Evolutionary conservation across 495 filamentous ascomycete genomes (phyloP).

Genomic region (Trichocladium uniseriatum): DNA sequence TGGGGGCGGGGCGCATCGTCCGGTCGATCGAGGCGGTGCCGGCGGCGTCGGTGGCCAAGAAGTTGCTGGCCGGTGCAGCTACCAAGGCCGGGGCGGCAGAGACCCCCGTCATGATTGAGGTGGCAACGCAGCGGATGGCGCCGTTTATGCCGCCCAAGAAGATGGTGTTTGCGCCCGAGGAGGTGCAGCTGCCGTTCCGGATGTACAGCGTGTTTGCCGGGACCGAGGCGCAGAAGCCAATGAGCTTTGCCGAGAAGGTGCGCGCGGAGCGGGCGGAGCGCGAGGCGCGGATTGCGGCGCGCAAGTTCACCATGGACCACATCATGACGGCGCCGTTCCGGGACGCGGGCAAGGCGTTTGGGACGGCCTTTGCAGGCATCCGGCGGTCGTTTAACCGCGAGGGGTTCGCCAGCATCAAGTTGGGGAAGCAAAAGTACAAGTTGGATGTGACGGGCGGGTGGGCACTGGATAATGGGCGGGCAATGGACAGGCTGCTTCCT

Average conservation of each 20-base stretch:
- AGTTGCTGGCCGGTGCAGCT: not conserved
- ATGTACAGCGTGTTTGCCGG: conserved; percentile 21
- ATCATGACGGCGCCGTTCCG: conserved; percentile 44
- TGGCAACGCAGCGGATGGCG: conserved; percentile 27
- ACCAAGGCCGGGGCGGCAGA: not conserved
- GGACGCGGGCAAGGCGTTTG: conserved; percentile 25
- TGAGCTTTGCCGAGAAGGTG: conserved; percentile 19
- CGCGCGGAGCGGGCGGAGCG: conserved; percentile 19
- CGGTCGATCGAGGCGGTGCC: conserved; percentile 32
- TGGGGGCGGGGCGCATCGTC: conserved; percentile 35
- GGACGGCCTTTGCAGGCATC: conserved; percentile 24
- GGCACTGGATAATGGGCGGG: conserved; percentile 42
- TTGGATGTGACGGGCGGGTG: conserved; percentile 42
- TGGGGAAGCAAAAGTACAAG: conserved; percentile 36
- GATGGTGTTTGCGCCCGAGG: conserved; percentile 23
- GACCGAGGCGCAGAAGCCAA: not conserved
- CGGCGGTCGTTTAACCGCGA: conserved; percentile 36
- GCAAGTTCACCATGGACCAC: conserved; percentile 37
- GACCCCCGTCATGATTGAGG: conserved; percentile 28
- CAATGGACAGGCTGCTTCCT: conserved; percentile 39
- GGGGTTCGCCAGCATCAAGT: conserved; percentile 36
- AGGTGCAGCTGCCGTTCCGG: conserved; percentile 31
- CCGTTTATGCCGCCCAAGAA: conserved; percentile 30
- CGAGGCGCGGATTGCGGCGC: conserved; percentile 23
- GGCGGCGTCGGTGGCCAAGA: not conserved